Percentiles rank a stretch among this genome's conserved stretches.
These are phyloP conservation scores for Myochromella boudieri DNA, from an alignment of 768 basidiomycete species.

Conservation along the genomic window DNA sequence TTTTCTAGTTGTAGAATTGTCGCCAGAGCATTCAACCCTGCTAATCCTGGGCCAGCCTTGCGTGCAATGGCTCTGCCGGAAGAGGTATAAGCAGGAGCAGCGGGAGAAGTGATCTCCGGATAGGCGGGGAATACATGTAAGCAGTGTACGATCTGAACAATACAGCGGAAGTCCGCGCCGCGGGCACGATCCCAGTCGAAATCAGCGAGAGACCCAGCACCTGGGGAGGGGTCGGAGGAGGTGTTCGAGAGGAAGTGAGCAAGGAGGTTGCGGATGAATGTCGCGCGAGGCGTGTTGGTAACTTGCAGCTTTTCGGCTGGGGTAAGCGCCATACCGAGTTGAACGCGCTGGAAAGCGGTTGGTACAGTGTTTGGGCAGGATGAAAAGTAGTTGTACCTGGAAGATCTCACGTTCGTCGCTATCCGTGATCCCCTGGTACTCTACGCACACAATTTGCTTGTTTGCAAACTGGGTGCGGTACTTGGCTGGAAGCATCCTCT, in stretches of 20 bases:
- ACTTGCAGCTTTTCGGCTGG: conserved; percentile 69
- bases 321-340: conserved; percentile 76
- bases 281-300: conserved; percentile 52
- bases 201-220: not conserved
- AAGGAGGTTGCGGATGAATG: conserved; percentile 59
- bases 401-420: conserved; percentile 67
- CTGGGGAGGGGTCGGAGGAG: conserved; percentile 34
- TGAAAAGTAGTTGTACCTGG: conserved; percentile 43
- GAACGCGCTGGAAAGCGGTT: conserved; percentile 55
- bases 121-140: conserved; percentile 38
- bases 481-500: conserved; percentile 42
- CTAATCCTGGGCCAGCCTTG: too few species aligned
- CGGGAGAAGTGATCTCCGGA: not conserved
- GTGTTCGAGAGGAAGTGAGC: conserved; percentile 51
- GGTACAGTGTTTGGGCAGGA: not conserved
- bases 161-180: conserved; percentile 60
- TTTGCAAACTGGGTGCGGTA: conserved; percentile 62
- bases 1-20: conserved; percentile 24
- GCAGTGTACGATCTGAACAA: conserved; percentile 52
- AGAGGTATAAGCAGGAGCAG: too few species aligned
- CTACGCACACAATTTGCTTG: conserved; percentile 82
- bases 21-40: not conserved
- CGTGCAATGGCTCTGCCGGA: too few species aligned
- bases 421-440: conserved; percentile 62
- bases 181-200: conserved; percentile 42